Conservation (phyloP, 805 yeast genomes). For the Pichia nanzhaoensis region DNA sequence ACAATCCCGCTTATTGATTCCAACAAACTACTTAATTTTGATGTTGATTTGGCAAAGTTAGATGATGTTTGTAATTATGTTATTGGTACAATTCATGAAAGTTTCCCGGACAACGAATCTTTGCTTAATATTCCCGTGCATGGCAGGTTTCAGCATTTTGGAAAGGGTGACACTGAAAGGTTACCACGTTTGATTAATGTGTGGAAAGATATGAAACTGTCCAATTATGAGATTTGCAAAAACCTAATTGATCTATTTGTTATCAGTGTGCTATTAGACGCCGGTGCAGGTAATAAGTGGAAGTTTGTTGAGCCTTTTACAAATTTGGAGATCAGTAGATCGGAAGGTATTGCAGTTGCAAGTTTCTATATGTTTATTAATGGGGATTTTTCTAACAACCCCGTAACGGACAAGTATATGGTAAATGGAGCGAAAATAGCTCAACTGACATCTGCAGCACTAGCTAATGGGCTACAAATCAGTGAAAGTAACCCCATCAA, state of each 20-base stretch:
- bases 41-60: slow-evolving; percentile 38
- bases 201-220: slow-evolving; percentile 7
- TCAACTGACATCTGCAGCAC: slow-evolving; percentile 29
- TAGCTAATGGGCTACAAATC: slow-evolving; percentile 44
- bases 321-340: slow-evolving; percentile 34
- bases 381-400: slow-evolving; percentile 36
- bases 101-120: slow-evolving; percentile 36
- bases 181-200: slow-evolving; percentile 35
- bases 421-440: slow-evolving; percentile 40
- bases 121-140: slow-evolving; percentile 51
- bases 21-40: slow-evolving; percentile 36
- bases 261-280: slow-evolving; percentile 56
- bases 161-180: slow-evolving; percentile 42
- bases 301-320: slow-evolving; percentile 33
- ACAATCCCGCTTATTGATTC: slow-evolving; percentile 36
- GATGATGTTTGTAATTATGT: slow-evolving; percentile 41
- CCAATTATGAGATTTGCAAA: slow-evolving; percentile 41
- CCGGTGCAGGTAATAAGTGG: slow-evolving; percentile 65
- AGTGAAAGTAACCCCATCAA: slow-evolving; percentile 38
- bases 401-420: slow-evolving; percentile 30
- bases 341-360: slow-evolving; percentile 63
- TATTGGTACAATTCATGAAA: slow-evolving; percentile 36
- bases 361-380: slow-evolving; percentile 45
- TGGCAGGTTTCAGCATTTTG: slow-evolving; percentile 63
- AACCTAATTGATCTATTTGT: slow-evolving; percentile 52